Conservation (phyloP, 2,329 filamentous ascomycete genomes). For the Fusarium sp. region DNA sequence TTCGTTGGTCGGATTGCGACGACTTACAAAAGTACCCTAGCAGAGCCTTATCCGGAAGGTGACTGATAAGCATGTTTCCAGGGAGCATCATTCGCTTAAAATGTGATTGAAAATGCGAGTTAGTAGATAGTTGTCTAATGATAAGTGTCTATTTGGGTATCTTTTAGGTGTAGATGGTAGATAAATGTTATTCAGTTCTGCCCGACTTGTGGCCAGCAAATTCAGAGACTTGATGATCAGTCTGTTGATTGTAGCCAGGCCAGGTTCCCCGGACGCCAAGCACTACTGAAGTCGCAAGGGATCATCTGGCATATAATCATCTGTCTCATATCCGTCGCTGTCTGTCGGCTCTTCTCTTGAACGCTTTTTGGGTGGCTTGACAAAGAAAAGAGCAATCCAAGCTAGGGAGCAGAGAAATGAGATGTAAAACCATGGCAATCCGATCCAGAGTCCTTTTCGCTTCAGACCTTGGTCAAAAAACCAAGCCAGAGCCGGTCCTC, state of each 20-base stretch:
- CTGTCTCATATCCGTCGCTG: conserved; percentile 38
- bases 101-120: not conserved
- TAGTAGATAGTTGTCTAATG: not conserved
- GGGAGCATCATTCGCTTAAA: not conserved
- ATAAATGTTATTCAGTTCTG: not conserved
- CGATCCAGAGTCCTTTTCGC: conserved; percentile 55
- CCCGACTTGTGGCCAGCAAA: not conserved
- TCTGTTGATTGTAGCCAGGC: not conserved
- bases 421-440: conserved; percentile 60
- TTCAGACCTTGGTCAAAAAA: conserved; percentile 57
- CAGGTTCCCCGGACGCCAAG: not conserved
- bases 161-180: not conserved
- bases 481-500: conserved; percentile 59
- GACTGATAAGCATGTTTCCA: conserved; percentile 9
- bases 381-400: conserved; percentile 52
- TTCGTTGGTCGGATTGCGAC: conserved; percentile 9
- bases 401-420: conserved; percentile 51
- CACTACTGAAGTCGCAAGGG: conserved; percentile 46
- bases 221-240: not conserved
- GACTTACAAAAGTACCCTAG: conserved; percentile 44
- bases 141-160: conserved; percentile 30
- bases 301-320: conserved; percentile 46
- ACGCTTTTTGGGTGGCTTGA: conserved; percentile 53
- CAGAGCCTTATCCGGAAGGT: conserved; percentile 43
- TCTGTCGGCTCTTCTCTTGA: conserved; percentile 25